phyloP scores from a whole-genome alignment of 495 filamentous ascomycete species.

The Niebla homalea region DNA sequence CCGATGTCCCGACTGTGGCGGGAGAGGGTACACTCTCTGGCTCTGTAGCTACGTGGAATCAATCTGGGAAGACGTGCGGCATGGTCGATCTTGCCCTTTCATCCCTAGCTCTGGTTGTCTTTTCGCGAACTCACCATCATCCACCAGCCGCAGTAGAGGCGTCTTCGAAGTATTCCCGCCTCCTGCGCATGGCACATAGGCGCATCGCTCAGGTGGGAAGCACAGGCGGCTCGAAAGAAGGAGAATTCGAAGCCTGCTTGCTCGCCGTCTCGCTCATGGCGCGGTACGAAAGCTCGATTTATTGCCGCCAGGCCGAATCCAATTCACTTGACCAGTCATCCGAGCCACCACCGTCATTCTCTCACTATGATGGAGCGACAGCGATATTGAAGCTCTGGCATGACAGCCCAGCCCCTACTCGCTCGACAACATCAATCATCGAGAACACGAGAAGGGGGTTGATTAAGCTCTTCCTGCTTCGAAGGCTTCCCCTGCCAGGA shows the following conservation, averaged over 20 bases:
- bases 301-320: no score
- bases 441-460: conserved; percentile 16
- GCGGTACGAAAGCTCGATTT: conserved; percentile 16
- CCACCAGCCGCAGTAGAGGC: conserved; percentile 16
- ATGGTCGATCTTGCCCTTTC: conserved; percentile 20
- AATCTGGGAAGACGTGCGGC: conserved; percentile 3
- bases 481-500: conserved; percentile 11
- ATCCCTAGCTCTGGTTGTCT: conserved; percentile 17
- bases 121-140: conserved; percentile 14
- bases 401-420: conserved; percentile 1
- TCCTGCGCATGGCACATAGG: conserved; percentile 6
- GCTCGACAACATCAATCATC: conserved; percentile 10
- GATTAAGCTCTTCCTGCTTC: conserved; percentile 13
- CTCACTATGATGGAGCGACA: conserved; percentile 19
- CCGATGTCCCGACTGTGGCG: conserved; percentile 4
- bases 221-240: neutral
- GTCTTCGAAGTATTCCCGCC: conserved; percentile 10
- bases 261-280: conserved; percentile 20
- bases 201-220: conserved; percentile 7
- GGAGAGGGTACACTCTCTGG: conserved; percentile 3
- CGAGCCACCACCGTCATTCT: neutral
- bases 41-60: neutral
- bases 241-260: conserved; percentile 15
- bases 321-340: conserved; percentile 1
- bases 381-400: conserved; percentile 18